Evolutionary conservation across 257 asterid genomes (phyloP).

Genomic region (Anisodus acutangulus): DNA sequence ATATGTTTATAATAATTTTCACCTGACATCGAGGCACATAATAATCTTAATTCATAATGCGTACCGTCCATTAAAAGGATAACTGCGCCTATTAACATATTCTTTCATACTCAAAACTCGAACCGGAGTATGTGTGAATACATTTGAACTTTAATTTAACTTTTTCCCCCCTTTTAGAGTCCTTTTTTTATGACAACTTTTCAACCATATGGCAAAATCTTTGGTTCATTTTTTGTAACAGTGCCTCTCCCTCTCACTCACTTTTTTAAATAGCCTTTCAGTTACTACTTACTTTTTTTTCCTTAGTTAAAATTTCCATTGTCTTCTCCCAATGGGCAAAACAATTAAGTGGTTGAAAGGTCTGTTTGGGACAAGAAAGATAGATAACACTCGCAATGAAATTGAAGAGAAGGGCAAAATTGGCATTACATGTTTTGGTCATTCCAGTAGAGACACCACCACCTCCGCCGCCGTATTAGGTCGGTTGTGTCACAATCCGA

Average conservation of each 20-base stretch:
- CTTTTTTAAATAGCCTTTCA: slow-evolving; percentile 7
- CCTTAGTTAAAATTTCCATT: not conserved
- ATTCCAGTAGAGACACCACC: slow-evolving; percentile 31
- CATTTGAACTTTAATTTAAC: too few relatives aligned
- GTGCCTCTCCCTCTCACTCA: not conserved
- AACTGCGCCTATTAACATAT: not conserved
- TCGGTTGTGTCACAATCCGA: slow-evolving; percentile 45
- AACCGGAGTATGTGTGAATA: too few relatives aligned
- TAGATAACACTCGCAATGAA: not conserved
- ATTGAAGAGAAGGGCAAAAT: slow-evolving; percentile 31
- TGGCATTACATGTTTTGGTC: slow-evolving; percentile 32
- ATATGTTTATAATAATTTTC: too few relatives aligned
- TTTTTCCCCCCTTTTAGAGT: too few relatives aligned
- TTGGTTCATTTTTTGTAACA: not conserved
- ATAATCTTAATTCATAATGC: too few relatives aligned
- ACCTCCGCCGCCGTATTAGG: not conserved
- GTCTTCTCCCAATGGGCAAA: slow-evolving; percentile 46
- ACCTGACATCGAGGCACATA: too few relatives aligned
- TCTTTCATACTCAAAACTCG: not conserved
- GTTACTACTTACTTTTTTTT: not conserved
- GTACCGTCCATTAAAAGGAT: too few relatives aligned
- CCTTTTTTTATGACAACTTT: too few relatives aligned
- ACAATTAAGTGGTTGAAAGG: slow-evolving; percentile 63
- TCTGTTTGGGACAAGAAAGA: slow-evolving; percentile 49
- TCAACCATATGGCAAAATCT: not conserved